These are phyloP conservation scores for Colletotrichum sp. DNA, from an alignment of 2,329 filamentous ascomycete species.

Conservation along the genomic window DNA sequence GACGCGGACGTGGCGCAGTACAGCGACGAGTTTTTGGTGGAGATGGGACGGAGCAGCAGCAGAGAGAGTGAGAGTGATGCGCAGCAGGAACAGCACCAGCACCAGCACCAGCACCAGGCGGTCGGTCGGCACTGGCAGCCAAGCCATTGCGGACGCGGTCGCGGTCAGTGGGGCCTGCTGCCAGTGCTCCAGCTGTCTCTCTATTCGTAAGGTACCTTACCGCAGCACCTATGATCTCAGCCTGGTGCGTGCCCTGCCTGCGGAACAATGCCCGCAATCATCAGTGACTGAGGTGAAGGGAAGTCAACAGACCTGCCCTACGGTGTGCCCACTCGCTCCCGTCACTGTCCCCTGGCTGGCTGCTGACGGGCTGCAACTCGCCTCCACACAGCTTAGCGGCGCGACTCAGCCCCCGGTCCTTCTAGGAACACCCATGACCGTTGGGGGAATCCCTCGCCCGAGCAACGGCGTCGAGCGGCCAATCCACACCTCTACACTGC, in stretches of 20 bases:
- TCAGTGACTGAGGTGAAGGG: not conserved
- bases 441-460: slow-evolving; percentile 8
- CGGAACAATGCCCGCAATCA: not conserved
- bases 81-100: not conserved
- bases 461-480: slow-evolving; percentile 13
- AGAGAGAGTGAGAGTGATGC: not conserved
- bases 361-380: slow-evolving; percentile 15
- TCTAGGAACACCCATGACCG: slow-evolving; percentile 15
- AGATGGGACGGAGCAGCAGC: slow-evolving; percentile 9
- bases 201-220: not conserved
- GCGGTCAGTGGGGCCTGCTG: not conserved
- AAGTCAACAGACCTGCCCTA: not conserved
- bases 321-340: not conserved
- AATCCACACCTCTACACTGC: not conserved
- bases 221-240: not conserved
- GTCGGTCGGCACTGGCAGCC: not conserved
- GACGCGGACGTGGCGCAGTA: slow-evolving; percentile 20
- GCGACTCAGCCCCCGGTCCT: slow-evolving; percentile 17
- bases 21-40: slow-evolving; percentile 2
- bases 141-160: not conserved
- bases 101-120: not conserved
- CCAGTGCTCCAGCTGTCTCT: not conserved
- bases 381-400: slow-evolving; percentile 13
- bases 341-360: not conserved
- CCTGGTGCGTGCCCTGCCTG: not conserved